Base-by-base conservation (phyloP, 2,329 filamentous ascomycete genomes). In the Colletotrichum godetiae region DNA sequence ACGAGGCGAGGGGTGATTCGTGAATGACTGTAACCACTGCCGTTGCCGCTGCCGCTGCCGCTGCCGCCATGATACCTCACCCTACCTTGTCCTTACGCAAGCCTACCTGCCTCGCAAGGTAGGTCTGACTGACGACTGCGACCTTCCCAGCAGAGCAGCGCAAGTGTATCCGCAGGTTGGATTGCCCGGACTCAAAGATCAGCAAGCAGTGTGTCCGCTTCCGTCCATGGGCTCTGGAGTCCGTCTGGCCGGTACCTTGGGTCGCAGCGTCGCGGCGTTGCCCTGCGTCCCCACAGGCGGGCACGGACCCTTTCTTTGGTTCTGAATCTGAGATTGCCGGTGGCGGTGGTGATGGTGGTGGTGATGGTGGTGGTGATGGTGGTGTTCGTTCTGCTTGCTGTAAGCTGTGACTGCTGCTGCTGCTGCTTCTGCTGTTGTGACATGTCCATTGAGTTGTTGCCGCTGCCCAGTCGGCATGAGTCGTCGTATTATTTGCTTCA, bases 171-270 rank as follows among this genome's bases (percentile, higher is more conserved):
- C 37, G 37, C 19, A 42, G 37, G 15, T 15, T 42, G 37, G 37
- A 19, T 42, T 42, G 37, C 37, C 37, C 15, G 19, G 72, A 55
- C 62, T 70, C 67, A 74, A 33, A 68, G 67, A 75, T 76, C 65
- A 65, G 68, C 70, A 57, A 29, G 60, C 57, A 66, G 55, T 56
- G 62, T 66, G 62, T 68, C 70, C 69, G 68, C 69, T 72, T 76
- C 68, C 69, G 66, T 72, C 55, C 46, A 71, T 73, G 33, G 56
- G 27, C 69, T 62, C 68, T 72, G 56, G 72, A 73, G 74, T 59
- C 77, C 77, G 75, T 74, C 74, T 75, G 64, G 71, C 70, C 70
- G 78, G 77, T 75, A 78, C 76, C 73, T 78, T 74, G 73, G 60
- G 74, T 76, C 73, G 69, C 68, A 75, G 71, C 59, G 74, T 72